Base-by-base conservation (phyloP, 2,329 filamentous ascomycete genomes). In the Penicillium corylophilum region DNA sequence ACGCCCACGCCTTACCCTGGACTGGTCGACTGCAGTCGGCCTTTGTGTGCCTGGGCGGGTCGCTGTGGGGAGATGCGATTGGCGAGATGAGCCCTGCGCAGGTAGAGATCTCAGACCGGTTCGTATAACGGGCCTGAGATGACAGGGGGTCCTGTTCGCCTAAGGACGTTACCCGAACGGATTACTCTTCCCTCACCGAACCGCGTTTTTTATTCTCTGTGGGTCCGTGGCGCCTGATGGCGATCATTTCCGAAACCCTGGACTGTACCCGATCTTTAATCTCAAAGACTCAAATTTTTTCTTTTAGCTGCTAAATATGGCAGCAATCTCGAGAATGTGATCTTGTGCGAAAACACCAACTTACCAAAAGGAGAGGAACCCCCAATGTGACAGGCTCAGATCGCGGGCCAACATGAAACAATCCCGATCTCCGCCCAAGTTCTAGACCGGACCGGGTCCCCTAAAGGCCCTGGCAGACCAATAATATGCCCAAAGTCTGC, bases 391-490 rank as follows among this genome's bases (percentile, higher is more conserved):
- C 33, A 15, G 18, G 20, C 36, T 18, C 36, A 5, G 45, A 46
- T 40, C 45, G 35, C 35, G 20, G 33, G 35, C 24, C n/a, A 35
- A 29, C 9, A 44, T 45, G 42, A 45, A 45, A 50, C 48, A 35
- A 35, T 33, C n/a, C 40, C 42, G 20, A 50, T 44, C 41, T 45
- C 38, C 46, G 20, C 48, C 24, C 23, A 38, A 24, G n/a, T 45
- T 50, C 48, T 50, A 50, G 48, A 45, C 48, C 26, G 15, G 35
- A 33, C 48, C 24, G 31, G 43, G 18, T 23, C 18, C 8, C 31
- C 24, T 15, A 16, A 31, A 3, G 33, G n/a, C 45, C 22, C n/a
- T 28, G 26, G 15, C 18, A 22, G 22, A 24, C 50, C 46, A 53
- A 53, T 53, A 4, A 48, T 31, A 38, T 12, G 10, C 35, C 16